Conservation (phyloP, 306 rosid species). For the Rosa multiflora region DNA sequence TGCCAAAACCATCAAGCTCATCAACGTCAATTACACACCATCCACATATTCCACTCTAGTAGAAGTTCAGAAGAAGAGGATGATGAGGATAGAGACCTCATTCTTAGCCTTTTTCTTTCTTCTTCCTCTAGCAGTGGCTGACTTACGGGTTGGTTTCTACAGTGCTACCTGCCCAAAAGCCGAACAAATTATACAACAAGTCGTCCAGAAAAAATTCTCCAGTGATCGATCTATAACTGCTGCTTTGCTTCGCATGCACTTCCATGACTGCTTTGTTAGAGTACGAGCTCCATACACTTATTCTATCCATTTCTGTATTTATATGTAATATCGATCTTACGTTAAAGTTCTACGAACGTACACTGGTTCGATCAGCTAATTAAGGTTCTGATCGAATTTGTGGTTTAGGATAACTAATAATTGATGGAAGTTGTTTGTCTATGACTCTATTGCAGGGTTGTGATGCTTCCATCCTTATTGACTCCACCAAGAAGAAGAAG, state of each 20-base stretch:
- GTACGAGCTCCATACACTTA: constrained; percentile 28
- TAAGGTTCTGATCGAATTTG: no score
- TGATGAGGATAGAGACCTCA: constrained; percentile 19
- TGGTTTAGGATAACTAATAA: background rate
- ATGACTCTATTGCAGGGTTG: constrained; percentile 36
- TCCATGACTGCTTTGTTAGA: constrained; percentile 57
- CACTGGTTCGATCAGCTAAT: background rate
- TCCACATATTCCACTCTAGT: background rate
- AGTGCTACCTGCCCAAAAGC: constrained; percentile 37
- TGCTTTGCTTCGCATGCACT: constrained; percentile 57
- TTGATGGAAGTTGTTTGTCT: background rate
- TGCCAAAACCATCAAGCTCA: background rate
- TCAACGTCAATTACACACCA: background rate
- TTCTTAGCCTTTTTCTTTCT: constrained; percentile 7
- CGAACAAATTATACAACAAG: constrained; percentile 37
- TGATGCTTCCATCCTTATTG: constrained; percentile 59
- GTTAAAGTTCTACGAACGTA: background rate
- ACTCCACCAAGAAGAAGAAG: constrained; percentile 19
- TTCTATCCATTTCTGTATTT: background rate
- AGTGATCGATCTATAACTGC: constrained; percentile 41
- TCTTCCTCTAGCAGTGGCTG: constrained; percentile 36
- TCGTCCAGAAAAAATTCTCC: constrained; percentile 35
- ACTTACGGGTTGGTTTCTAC: constrained; percentile 48
- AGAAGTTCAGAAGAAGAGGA: background rate
- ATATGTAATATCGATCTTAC: background rate